Conservation (phyloP, 179 eudicot species). For the Drosera spatulata region DNA sequence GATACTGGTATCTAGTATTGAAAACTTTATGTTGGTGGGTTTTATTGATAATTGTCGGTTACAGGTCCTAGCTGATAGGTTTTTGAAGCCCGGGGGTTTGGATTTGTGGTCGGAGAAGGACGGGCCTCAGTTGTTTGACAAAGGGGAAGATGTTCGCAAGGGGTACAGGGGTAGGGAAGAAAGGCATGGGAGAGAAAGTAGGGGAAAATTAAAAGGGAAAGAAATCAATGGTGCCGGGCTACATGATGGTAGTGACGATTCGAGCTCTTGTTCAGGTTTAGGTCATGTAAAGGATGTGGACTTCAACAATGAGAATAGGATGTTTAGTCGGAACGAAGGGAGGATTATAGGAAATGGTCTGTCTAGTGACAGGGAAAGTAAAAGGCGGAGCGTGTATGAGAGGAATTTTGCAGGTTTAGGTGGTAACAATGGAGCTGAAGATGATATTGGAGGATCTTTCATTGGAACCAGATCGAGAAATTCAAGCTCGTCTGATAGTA, state of each 20-base stretch:
- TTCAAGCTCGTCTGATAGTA: too few species aligned
- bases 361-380: neutral
- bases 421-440: neutral
- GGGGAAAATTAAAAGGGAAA: constrained; percentile 2
- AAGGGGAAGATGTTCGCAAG: constrained; percentile 45
- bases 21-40: too few species aligned
- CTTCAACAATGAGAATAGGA: too few species aligned
- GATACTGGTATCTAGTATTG: too few species aligned
- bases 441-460: too few species aligned
- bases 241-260: too few species aligned
- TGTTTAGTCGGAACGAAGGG: neutral
- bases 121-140: constrained; percentile 66
- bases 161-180: constrained; percentile 72
- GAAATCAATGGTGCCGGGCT: too few species aligned
- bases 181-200: constrained; percentile 33
- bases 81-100: constrained; percentile 85
- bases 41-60: too few species aligned
- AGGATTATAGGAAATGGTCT: neutral
- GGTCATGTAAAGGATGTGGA: too few species aligned
- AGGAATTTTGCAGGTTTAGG: neutral
- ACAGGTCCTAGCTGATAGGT: constrained; percentile 53
- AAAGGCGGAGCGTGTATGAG: neutral
- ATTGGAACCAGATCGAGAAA: too few species aligned
- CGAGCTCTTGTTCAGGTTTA: too few species aligned
- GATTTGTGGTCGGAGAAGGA: constrained; percentile 88